Base-by-base conservation (phyloP, 75 land plant genomes). In the Azolla pinnata region DNA sequence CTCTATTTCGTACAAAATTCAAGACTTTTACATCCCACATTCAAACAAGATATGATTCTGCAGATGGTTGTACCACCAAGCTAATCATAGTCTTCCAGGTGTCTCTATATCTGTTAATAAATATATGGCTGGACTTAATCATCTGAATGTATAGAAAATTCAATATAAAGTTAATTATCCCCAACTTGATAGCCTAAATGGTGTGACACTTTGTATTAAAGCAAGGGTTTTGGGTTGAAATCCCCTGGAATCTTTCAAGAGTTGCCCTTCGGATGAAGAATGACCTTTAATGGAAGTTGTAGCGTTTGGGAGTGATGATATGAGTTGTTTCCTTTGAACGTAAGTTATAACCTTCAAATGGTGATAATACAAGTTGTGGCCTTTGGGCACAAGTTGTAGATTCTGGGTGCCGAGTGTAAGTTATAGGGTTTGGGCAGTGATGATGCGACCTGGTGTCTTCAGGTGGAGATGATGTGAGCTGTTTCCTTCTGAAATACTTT, bases 41-140 rank as follows among this genome's bases (percentile, higher is more conserved):
- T 26, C 52, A 51, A 40, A 40, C 35, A 26, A 56, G 53, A 35
- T 49, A 59, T 40, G 59, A 62, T 16, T 72, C 75, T 35, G 56
- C 63, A 9, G 67, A 72, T 60, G 75, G 75, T 33, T 29, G 62
- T n/a, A 72, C 75, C 56, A 66, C 63, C 3, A 72, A 72, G 63
- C 62, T 72, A 4, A 59, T 72, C 31, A 59, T 72, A 56, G 17
- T 21, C 9, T 42, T 72, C 33, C 75, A 72, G 67, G 75, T 66
- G 23, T 4, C 24, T 57, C 50, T 47, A 20, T 47, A 38, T 14
- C 7, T 38, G 42, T 7, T 38, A 14, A 7, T 38, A 7, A 7
- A 38, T 38, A 14, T 14, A 38, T 7, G 42, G 10, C 7, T 38
- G 14, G 42, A 38, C 14, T 7, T 38, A 14, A 38, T n/a, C n/a